Evolutionary conservation across 306 rosid genomes (phyloP).

Genomic region (Cucurbita moschata): DNA sequence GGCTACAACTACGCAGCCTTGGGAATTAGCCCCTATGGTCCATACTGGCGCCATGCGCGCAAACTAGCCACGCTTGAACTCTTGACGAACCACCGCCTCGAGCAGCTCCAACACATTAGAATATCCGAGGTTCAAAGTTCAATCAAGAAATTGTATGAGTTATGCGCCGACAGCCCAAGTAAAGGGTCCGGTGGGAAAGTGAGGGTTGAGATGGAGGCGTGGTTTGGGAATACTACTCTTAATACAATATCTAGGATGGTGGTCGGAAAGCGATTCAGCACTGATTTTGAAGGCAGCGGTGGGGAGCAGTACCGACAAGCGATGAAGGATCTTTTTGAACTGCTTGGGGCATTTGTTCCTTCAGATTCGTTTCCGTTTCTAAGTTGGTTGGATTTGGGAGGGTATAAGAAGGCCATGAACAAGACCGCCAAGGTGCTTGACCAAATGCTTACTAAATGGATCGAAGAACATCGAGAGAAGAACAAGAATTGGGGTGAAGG

Average conservation of each 20-base stretch:
- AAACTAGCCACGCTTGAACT: constrained; percentile 5
- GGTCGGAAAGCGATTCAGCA: constrained; percentile 3
- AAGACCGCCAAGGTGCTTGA: constrained; percentile 43
- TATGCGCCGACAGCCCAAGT: too few species aligned
- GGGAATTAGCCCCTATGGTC: constrained; percentile 11
- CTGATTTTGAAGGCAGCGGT: neutral
- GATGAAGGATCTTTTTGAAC: neutral
- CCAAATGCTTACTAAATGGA: constrained; percentile 30
- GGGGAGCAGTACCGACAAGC: neutral
- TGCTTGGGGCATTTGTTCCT: constrained; percentile 35
- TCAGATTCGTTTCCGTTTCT: constrained; percentile 41
- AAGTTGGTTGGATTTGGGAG: constrained; percentile 37
- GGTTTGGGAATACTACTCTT: neutral
- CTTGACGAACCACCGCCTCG: constrained; percentile 10
- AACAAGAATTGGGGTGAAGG: neutral
- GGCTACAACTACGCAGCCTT: constrained; percentile 7
- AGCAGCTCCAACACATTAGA: neutral
- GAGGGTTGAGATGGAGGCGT: neutral
- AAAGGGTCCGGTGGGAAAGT: neutral
- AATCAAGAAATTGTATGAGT: neutral
- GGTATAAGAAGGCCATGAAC: constrained; percentile 29
- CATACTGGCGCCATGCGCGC: constrained; percentile 17
- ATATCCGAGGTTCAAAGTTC: constrained; percentile 8
- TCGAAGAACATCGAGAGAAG: constrained; percentile 34
- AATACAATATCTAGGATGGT: constrained; percentile 11